Conservation (phyloP, 164 flowering plant genomes). For the Stephania japonica region DNA sequence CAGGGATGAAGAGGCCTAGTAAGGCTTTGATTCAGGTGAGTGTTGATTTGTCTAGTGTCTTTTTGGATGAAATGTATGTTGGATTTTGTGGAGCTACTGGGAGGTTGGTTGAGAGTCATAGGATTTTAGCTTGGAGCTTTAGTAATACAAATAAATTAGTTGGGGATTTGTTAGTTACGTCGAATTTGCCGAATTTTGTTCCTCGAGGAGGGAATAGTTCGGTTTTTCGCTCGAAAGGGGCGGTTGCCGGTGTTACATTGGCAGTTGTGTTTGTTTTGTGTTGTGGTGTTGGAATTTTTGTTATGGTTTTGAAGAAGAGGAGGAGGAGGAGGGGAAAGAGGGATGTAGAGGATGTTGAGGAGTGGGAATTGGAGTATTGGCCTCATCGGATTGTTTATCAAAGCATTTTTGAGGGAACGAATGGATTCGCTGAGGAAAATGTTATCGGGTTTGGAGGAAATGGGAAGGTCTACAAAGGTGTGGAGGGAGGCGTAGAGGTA, state of each 20-base stretch:
- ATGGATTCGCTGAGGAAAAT: conserved; percentile 44
- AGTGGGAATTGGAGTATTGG: conserved; percentile 78
- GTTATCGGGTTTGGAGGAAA: conserved; percentile 65
- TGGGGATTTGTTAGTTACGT: conserved; percentile 35
- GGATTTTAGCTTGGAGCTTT: conserved; percentile 58
- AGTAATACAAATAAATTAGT: conserved; percentile 40
- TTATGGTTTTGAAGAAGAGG: conserved; percentile 19
- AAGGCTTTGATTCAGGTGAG: conserved; percentile 29
- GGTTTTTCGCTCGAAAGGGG: conserved; percentile 25
- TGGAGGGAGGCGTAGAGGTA: conserved; percentile 40
- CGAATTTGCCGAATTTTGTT: conserved; percentile 44
- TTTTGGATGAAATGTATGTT: conserved; percentile 60
- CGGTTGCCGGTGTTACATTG: conserved; percentile 34
- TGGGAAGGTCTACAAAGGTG: conserved; percentile 65
- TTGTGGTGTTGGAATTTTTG: conserved; percentile 8
- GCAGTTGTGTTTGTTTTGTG: conserved; percentile 20
- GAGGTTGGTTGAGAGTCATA: conserved; percentile 38
- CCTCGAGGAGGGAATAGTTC: conserved; percentile 23
- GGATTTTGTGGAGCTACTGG: conserved; percentile 59
- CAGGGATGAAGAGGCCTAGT: conserved; percentile 36
- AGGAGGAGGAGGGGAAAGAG: conserved; percentile 17
- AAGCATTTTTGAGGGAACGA: conserved; percentile 45
- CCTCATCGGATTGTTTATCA: conserved; percentile 50
- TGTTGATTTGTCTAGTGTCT: conserved; percentile 42
- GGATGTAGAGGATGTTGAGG: conserved; percentile 46